Evolutionary conservation across 208 protist genomes (phyloP), one percentile per base, ranked within the genome.

Genomic region (Zelonia costaricensis): DNA sequence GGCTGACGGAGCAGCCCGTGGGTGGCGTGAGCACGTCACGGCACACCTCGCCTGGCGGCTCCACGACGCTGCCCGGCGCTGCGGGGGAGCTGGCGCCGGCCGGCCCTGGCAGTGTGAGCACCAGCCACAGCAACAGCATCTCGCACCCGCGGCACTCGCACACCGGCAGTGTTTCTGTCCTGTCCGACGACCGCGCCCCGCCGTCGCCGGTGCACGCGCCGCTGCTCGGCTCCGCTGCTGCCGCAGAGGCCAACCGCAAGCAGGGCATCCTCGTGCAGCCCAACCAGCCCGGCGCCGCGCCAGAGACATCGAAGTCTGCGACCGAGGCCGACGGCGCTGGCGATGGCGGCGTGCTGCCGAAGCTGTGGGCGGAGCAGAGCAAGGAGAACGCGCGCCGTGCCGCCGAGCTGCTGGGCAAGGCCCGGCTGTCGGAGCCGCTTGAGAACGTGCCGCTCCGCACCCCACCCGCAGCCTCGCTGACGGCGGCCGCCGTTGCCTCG

Each of bases 191-290:
- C 45, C 60, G 51, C 35, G 6, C 36, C 4, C 53, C 46, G 10
- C 64, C 66, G 18, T 70, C 68, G 30, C 60, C 49, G 39, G 56
- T 74, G 20, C 62, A 75, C 15, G 58, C 74, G 59, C 68, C 76
- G 3, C 49, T 73, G 6, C 44, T 77, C 15, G 62, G 67, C 15
- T 53, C 47, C 20, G 55, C 57, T 0, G 72, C 62, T 8, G 56
- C 46, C 46, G 64, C 58, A 43, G 76, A 73, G 33, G 53, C 60
- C 2, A 48, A 33, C 23, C 61, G 39, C 4, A 57, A 43, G 6
- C 49, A 42, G 16, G 63, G 73, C 48, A 86, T 80, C 44, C 57
- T 82, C 2, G 39, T 80, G 12, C 58, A 52, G 3, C 16, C 30
- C 2, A 20, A 61, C 39, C 55, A 8, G 4, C 55, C 33, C 9